Base-by-base conservation (phyloP, 352 stramenopile genomes). In the Stramenopiles sp. region DNA sequence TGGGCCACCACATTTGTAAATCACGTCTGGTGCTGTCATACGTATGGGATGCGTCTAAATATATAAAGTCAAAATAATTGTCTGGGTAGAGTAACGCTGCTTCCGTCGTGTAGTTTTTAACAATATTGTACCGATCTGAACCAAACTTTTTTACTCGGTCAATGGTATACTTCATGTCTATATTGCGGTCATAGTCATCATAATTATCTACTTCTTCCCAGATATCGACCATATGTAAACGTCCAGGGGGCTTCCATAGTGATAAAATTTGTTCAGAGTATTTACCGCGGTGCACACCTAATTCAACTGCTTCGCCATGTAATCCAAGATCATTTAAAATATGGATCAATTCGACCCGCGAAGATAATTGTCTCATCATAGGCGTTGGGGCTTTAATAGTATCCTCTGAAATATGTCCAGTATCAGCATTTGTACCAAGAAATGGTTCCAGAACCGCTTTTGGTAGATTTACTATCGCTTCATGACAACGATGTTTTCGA, bases 21-120 rank as follows among this genome's bases (percentile, higher is more conserved):
- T 89, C 86, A 31, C 84, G 80, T 25, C 29, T 55, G 0, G 81
- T 82, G 44, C 84, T 83, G 55, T 76, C 82, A 71, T 85, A 88
- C 67, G 88, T 85, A 82, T 89, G 86, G 25, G 83, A 55, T 0
- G 85, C 86, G 84, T 89, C 86, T 22, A 89, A 75, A 82, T 89
- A 89, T 14, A 89, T 81, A 80, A 87, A 89, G 39, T 89, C 84
- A 39, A 87, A 80, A 14, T 71, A 85, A 33, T 83, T 55, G 44
- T 88, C 80, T 22, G 82, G 44, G 29, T 82, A 80, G n/a, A 55
- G 67, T 0, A 81, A 76, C 22, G 80, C 80, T 55, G 75, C 81
- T 22, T 80, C 44, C 44, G 67, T 67, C 0, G 83, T 82, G 44
- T 67, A 83, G 31, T 82, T 84, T 0, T 83, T 31, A 39, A 71